Evolutionary conservation across 371 early-diverging fungal species (phyloP).

Genomic region (Catenaria anguillulae): DNA sequence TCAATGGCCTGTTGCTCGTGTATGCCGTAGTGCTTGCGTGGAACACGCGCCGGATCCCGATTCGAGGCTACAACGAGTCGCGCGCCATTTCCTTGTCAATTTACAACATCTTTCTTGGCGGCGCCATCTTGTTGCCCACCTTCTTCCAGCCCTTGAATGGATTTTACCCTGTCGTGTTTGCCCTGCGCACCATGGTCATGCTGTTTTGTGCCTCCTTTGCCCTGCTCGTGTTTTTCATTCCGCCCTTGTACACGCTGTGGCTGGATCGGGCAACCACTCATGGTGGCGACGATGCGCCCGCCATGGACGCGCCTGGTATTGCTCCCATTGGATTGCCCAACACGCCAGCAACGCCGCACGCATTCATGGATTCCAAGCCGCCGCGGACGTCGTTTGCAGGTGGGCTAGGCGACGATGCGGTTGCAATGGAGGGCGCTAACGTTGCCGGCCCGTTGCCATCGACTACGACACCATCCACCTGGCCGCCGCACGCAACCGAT

Average conservation of each 20-base stretch:
- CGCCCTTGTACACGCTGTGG: neutral
- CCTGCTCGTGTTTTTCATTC: neutral
- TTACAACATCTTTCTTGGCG: neutral
- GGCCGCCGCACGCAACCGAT: neutral
- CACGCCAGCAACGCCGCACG: neutral
- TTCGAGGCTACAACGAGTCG: neutral
- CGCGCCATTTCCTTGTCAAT: neutral
- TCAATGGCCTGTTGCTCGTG: neutral
- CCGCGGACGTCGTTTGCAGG: neutral
- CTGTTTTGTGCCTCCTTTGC: constrained; percentile 4
- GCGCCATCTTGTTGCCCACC: neutral
- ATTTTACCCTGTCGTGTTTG: neutral
- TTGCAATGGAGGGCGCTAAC: neutral
- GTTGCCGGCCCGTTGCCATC: neutral
- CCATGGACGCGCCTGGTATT: neutral
- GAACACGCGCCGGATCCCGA: constrained; percentile 5
- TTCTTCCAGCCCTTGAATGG: neutral
- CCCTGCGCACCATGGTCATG: neutral
- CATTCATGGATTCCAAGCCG: neutral
- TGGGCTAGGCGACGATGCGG: neutral
- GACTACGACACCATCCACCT: too few species aligned
- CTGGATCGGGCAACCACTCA: neutral
- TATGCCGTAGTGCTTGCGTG: constrained; percentile 1
- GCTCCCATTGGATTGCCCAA: neutral
- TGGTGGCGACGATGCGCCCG: neutral